phyloP scores from a whole-genome alignment of 2,329 filamentous ascomycete species.

The Xylariaceae sp. region DNA sequence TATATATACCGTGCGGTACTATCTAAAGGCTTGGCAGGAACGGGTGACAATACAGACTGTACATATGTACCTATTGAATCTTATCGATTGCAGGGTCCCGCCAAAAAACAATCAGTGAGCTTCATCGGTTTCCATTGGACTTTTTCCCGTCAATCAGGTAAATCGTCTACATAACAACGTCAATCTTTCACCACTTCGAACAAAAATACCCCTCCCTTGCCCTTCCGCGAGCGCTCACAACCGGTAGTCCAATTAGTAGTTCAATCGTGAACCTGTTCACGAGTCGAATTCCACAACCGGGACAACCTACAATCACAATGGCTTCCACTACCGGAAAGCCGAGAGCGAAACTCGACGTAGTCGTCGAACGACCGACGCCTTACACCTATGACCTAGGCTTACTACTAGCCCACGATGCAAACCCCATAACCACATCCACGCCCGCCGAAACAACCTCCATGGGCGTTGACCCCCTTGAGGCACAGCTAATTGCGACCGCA shows the following conservation, averaged over 20 bases:
- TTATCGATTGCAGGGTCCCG: constrained; percentile 25
- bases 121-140: constrained; percentile 7
- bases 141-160: constrained; percentile 9
- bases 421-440: constrained; percentile 47
- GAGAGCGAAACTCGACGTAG: constrained; percentile 29
- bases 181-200: background rate
- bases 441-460: constrained; percentile 40
- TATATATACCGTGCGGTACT: background rate
- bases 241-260: background rate
- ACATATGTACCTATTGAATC: too few relatives aligned
- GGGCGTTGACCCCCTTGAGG: constrained; percentile 50
- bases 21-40: constrained; percentile 4
- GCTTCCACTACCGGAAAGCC: constrained; percentile 20
- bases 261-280: background rate
- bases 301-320: constrained; percentile 16
- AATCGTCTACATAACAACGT: background rate
- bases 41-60: background rate
- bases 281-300: background rate
- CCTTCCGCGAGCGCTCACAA: background rate
- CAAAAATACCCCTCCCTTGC: too few relatives aligned
- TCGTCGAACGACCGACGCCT: constrained; percentile 28
- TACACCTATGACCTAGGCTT: constrained; percentile 49
- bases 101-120: constrained; percentile 19
- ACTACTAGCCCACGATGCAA: constrained; percentile 79
- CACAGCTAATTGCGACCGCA: constrained; percentile 64